Base-by-base conservation (phyloP, 768 basidiomycete genomes). In the Trametes punicea region DNA sequence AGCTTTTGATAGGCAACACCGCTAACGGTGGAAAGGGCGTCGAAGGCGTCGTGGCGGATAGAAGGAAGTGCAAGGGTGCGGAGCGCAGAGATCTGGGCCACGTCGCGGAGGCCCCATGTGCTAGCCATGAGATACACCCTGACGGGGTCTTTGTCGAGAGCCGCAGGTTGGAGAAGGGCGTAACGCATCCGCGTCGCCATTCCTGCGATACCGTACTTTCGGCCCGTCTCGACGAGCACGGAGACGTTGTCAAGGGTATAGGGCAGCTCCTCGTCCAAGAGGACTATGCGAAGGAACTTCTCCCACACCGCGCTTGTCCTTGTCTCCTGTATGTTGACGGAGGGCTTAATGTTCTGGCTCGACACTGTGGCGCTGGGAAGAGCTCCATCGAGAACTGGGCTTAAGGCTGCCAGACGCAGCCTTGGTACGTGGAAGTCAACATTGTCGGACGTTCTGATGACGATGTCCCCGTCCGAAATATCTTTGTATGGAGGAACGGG, bases 101-200 rank as follows among this genome's bases (percentile, higher is more conserved):
- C 45, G 46, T 55, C 54, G 11, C 18, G 20, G 6, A 55, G 33
- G 4, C 45, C 39, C 20, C 31, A 20, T 16, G 21, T 16, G 36
- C 45, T 36, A 16, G 54, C 54, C 23, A 48, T n/a, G 26, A 46
- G 30, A 29, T 34, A 55, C 16, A 48, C 54, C 7, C 46, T 5
- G 18, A 48, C 13, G 13, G 54, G 54, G 21, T 55, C 45, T 36
- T n/a, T 46, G 11, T 38, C 33, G 33, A 48, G 33, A 3, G n/a
- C 7, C 13, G 20, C 34, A 8, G 34, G 47, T 16, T 26, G 33
- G 21, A 38, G 4, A 29, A 38, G 23, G 18, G 47, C 34, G 34
- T 48, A 33, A 2, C 47, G 31, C 33, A 48, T 26, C 11, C 47
- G 33, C 9, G 31, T 34, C 2, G 13, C 13, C 15, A 48, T 25